Evolutionary conservation across 2,329 filamentous ascomycete species (phyloP), one percentile per base, ranked within the genome.

Genomic region (Ceratocystis albifundus): DNA sequence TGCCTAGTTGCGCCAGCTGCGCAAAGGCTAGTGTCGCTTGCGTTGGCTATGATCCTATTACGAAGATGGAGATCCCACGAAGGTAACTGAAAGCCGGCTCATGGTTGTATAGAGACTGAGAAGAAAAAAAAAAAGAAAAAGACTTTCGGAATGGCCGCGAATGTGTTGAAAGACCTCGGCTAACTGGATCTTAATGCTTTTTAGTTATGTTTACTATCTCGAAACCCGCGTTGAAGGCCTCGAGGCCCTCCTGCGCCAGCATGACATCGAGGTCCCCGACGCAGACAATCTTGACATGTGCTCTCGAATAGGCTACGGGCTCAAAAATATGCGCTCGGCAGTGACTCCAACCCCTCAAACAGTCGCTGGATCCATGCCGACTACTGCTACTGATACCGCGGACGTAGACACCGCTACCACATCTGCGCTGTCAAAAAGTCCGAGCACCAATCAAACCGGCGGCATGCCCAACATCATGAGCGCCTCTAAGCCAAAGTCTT

Each of bases 21-120:
- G 90, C 92, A 74, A 96, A 96, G 78, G 92, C 89, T n/a, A 83
- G 84, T 67, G 89, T 95, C 59, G 87, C 89, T 70, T 97, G 94
- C 75, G 90, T 96, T 63, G 93, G 93, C 69, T 96, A 96, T 75
- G 93, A 97, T 74, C 92, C 93, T 44, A 96, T 96, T 73, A 96
- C 90, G 28, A 96, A 96, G 80, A 87, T 89, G 73, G 91, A 96
- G 77, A 96, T 97, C 67, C 93, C 93, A 62, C 84, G 92, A 76
- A 91, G 87, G 79, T 96, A 87, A 78, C 88, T 88, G 22, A n/a
- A 25, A 22, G 22, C 22, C 4, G 22, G 22, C 48, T 41, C 15
- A 41, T 15, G 36, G 3, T 12, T 1, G 36, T 41, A 4, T 41
- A 41, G 36, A 41, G 3, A 41, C 10, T 10, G 36, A 15, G 10